Evolutionary conservation across 1,284 basidiomycete genomes (phyloP).

Genomic region (Rhodotorula sp.): DNA sequence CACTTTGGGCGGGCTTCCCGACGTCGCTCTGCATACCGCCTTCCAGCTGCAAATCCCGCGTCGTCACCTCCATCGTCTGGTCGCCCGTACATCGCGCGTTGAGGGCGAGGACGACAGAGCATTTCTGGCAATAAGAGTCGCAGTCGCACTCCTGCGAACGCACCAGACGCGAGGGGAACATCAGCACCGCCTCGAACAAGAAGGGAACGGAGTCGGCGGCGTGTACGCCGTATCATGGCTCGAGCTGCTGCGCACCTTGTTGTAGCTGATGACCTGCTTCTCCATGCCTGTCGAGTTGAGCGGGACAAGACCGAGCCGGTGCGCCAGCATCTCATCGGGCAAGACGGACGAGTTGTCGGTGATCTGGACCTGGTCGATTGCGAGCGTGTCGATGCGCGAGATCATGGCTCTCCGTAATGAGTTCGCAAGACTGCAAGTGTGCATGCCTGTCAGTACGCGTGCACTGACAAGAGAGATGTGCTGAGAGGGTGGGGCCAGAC

Average conservation of each 20-base stretch:
- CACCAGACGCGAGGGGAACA: neutral
- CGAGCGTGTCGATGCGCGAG: slow-evolving; percentile 95
- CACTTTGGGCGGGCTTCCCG: slow-evolving; percentile 37
- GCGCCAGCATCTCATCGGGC: slow-evolving; percentile 96
- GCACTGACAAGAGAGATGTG: neutral
- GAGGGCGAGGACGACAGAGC: slow-evolving; percentile 73
- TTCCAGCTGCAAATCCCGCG: slow-evolving; percentile 68
- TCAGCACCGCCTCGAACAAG: slow-evolving; percentile 7
- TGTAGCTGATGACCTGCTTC: slow-evolving; percentile 72
- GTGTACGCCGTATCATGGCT: neutral
- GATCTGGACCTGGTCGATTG: slow-evolving; percentile 96
- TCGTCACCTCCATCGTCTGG: slow-evolving; percentile 76
- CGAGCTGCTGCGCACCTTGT: slow-evolving; percentile 58
- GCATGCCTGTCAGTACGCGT: no score
- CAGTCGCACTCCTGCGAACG: slow-evolving; percentile 75
- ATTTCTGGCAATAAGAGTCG: slow-evolving; percentile 71
- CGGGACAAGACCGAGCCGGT: slow-evolving; percentile 92
- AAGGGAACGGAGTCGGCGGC: neutral
- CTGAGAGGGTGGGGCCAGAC: neutral
- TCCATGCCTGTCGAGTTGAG: slow-evolving; percentile 62
- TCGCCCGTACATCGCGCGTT: slow-evolving; percentile 62
- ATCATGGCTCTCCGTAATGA: slow-evolving; percentile 85
- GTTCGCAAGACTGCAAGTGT: slow-evolving; percentile 69
- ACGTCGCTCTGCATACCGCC: slow-evolving; percentile 49
- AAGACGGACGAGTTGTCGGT: slow-evolving; percentile 88